Evolutionary conservation across 2,329 filamentous ascomycete genomes (phyloP).

Genomic region (Cladophialophora immunda): DNA sequence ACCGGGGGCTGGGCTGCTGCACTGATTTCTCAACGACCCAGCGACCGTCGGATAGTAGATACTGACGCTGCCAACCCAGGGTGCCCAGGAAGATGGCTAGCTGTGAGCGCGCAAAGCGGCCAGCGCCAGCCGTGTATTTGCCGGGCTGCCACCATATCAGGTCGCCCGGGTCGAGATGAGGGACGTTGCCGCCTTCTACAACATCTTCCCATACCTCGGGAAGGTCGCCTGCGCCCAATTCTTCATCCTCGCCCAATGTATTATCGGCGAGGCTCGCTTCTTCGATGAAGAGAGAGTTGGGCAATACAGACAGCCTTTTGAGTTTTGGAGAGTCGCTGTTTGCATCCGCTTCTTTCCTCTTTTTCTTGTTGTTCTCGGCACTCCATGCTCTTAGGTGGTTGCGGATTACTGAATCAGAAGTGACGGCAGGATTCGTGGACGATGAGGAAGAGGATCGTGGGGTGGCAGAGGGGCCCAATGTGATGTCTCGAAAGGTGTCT

Average conservation of each 20-base stretch:
- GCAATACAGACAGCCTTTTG: constrained; percentile 28
- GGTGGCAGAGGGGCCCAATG: background rate
- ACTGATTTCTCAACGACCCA: constrained; percentile 31
- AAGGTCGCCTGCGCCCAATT: constrained; percentile 3
- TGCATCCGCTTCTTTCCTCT: constrained; percentile 23
- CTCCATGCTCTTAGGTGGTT: constrained; percentile 35
- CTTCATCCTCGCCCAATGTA: constrained; percentile 21
- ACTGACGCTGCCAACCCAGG: constrained; percentile 31
- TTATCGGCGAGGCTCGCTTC: constrained; percentile 26
- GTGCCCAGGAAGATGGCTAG: constrained; percentile 34
- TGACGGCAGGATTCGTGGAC: background rate
- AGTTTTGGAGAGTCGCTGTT: constrained; percentile 9
- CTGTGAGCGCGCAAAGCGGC: constrained; percentile 20
- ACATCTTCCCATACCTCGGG: constrained; percentile 12
- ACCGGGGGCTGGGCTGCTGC: constrained; percentile 14
- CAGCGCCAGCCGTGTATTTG: constrained; percentile 1
- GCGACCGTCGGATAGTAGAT: constrained; percentile 36
- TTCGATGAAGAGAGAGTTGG: constrained; percentile 39
- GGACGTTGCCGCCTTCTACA: background rate
- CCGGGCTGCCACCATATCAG: constrained; percentile 26
- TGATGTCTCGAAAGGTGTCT: background rate
- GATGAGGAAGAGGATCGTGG: background rate
- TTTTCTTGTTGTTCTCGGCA: constrained; percentile 30
- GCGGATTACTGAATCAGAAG: constrained; percentile 25
- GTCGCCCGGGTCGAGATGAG: constrained; percentile 24